Percentiles rank a stretch among this genome's conserved stretches.
Evolutionary conservation across 2,329 filamentous ascomycete genomes (phyloP).

Genomic region (Fusarium denticulatum): DNA sequence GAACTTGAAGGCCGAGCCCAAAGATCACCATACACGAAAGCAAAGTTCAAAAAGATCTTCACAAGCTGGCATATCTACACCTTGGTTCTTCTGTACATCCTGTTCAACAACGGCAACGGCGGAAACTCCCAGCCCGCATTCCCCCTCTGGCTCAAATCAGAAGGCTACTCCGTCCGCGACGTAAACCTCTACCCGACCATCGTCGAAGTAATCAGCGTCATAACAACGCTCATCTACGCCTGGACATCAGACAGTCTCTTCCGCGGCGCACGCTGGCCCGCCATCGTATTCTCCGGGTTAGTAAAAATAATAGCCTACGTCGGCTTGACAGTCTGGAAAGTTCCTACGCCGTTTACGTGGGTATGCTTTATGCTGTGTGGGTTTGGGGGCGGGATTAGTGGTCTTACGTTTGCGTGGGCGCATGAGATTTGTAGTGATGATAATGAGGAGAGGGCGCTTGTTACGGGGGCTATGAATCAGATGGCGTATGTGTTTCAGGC

Average conservation of each 20-base stretch:
- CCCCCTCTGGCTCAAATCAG: constrained; percentile 57
- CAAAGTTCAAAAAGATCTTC: constrained; percentile 69
- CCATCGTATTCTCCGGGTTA: constrained; percentile 65
- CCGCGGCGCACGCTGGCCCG: constrained; percentile 69
- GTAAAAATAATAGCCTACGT: constrained; percentile 54
- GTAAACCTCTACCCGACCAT: constrained; percentile 69
- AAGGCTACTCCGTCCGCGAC: constrained; percentile 55
- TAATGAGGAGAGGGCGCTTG: constrained; percentile 73
- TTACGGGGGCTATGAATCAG: constrained; percentile 75
- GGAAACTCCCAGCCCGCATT: constrained; percentile 65
- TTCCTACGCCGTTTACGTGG: constrained; percentile 68
- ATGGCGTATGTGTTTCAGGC: constrained; percentile 76
- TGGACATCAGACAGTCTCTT: constrained; percentile 73
- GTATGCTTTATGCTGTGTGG: constrained; percentile 67
- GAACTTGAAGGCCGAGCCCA: constrained; percentile 56
- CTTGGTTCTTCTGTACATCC: constrained; percentile 67
- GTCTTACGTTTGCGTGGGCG: constrained; percentile 60
- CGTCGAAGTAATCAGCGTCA: constrained; percentile 61
- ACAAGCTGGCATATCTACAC: constrained; percentile 72
- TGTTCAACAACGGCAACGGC: constrained; percentile 69
- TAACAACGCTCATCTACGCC: constrained; percentile 70
- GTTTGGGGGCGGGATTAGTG: constrained; percentile 60
- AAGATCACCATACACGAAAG: constrained; percentile 51
- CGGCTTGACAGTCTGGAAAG: constrained; percentile 55
- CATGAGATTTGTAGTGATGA: constrained; percentile 62